Percentiles rank a stretch among this genome's conserved stretches.
Evolutionary conservation across 352 stramenopile genomes (phyloP).

Genomic region (Pythium dissimile): DNA sequence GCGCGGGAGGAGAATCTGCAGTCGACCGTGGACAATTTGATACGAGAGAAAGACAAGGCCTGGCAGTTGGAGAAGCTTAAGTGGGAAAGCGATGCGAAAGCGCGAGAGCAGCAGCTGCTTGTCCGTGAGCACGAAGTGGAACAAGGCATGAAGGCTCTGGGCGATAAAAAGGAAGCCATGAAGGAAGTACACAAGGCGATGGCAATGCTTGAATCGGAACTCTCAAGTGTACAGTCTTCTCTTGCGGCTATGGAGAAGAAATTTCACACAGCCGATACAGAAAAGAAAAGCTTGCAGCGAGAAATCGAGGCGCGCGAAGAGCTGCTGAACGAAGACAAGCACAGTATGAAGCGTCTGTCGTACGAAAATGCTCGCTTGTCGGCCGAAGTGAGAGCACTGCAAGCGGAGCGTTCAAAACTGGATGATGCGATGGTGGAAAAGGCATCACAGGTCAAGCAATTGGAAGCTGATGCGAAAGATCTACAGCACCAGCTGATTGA

Average conservation of each 20-base stretch:
- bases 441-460: slow-evolving; percentile 18
- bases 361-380: slow-evolving; percentile 21
- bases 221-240: slow-evolving; percentile 9
- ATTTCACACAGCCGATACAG: background rate
- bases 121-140: slow-evolving; percentile 25
- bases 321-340: slow-evolving; percentile 18
- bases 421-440: slow-evolving; percentile 14
- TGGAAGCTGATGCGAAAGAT: slow-evolving; percentile 26
- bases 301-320: slow-evolving; percentile 7
- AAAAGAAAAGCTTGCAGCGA: slow-evolving; percentile 11
- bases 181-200: slow-evolving; percentile 10
- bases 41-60: slow-evolving; percentile 46
- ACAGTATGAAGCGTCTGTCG: slow-evolving; percentile 20
- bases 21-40: slow-evolving; percentile 31
- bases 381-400: slow-evolving; percentile 13
- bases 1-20: slow-evolving; percentile 48
- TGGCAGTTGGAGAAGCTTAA: slow-evolving; percentile 35
- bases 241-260: background rate
- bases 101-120: slow-evolving; percentile 29
- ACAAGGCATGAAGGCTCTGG: background rate
- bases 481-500: slow-evolving; percentile 52
- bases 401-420: slow-evolving; percentile 11
- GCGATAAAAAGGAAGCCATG: slow-evolving; percentile 6
- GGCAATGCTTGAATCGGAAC: too few relatives aligned
- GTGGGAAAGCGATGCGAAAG: slow-evolving; percentile 26